Percentiles rank a stretch among this genome's conserved stretches.
Conservation (phyloP, 352 stramenopile species). For the Phytopythium litorale region DNA sequence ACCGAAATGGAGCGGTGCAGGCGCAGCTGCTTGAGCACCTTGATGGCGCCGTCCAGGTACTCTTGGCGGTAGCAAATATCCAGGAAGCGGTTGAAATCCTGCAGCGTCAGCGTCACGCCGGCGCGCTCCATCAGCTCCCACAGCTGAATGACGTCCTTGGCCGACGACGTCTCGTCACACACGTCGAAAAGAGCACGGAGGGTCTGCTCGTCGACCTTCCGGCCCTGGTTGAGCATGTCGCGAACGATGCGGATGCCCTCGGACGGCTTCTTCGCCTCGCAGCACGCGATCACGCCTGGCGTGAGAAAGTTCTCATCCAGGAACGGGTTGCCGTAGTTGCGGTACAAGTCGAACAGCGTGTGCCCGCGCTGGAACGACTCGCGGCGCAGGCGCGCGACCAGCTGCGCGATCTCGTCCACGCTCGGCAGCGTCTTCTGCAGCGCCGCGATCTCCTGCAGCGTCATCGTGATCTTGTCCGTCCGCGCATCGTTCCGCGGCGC, state of each 20-base stretch:
- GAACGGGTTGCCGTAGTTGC: conserved; percentile 83
- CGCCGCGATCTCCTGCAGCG: conserved; percentile 64
- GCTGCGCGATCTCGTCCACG: conserved; percentile 50
- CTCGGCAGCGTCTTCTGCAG: conserved; percentile 74
- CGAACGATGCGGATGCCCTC: conserved; percentile 76
- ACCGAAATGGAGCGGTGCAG: conserved; percentile 54
- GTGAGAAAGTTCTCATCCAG: conserved; percentile 81
- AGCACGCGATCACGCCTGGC: conserved; percentile 74
- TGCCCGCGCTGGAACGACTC: conserved; percentile 77
- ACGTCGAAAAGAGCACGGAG: conserved; percentile 67
- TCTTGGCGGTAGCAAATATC: conserved; percentile 77
- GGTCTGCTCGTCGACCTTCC: conserved; percentile 76
- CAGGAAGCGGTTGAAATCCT: conserved; percentile 65
- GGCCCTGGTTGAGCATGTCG: conserved; percentile 81
- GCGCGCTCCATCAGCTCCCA: conserved; percentile 69
- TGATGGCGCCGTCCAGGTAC: conserved; percentile 75
- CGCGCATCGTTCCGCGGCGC: not conserved
- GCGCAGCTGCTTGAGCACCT: conserved; percentile 74
- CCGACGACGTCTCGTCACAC: conserved; percentile 64
- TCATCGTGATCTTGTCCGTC: conserved; percentile 66
- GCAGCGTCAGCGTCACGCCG: conserved; percentile 44
- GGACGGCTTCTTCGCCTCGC: conserved; percentile 64
- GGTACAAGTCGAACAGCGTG: conserved; percentile 81
- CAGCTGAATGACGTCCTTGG: conserved; percentile 58
- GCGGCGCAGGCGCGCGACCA: conserved; percentile 56